Evolutionary conservation across 2,329 filamentous ascomycete genomes (phyloP), one percentile per base, ranked within the genome.

Genomic region (Pezicula radicicola): DNA sequence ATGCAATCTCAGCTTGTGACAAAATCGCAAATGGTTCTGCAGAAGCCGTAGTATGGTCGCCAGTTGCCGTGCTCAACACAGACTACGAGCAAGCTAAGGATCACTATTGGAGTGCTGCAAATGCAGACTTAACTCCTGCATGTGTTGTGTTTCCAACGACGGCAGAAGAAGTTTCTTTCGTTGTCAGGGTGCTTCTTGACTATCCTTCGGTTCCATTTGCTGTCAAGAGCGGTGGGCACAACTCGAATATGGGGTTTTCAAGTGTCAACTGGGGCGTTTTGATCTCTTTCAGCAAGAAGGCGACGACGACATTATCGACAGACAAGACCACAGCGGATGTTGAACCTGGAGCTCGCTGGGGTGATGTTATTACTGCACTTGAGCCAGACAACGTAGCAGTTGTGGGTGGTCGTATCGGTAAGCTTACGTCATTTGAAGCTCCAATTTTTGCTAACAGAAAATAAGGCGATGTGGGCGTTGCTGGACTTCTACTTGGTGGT

Each of bases 401-500:
- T 19, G 41, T 27, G 10, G 42, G 13, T 10, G 42, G 21, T 27
- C 10, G 21, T 27, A 45, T 28, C n/a, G n/a, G 37, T 40, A 15
- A 40, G 37, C 3, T 21, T 16, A 18, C n/a, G 15, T 9, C 19
- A 1, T 40, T 8, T 16, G 12, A 18, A 27, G n/a, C 12, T 33
- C 21, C 58, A 3, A 59, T 63, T 21, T 46, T 48, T 36, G 50
- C 60, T 15, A 55, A 66, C 36, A 60, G 61, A 3, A 60, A 56
- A 3, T 18, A 63, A 51, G 60, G 68, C 25, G 66, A 64, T 9
- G 57, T 74, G 39, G 71, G 72, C 15, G 71, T 73, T n/a, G 66
- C 68, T 8, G 73, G 75, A 4, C 70, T 75, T 42, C 70, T 77
- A 36, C 66, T 62, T 46, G 59, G 59, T 8, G 57, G 59, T 21